A percentile compares a stretch with the other conserved stretches of the same genome.
Evolutionary conservation across 2,329 filamentous ascomycete species (phyloP).

Genomic region (Calcarisporium arbuscula): DNA sequence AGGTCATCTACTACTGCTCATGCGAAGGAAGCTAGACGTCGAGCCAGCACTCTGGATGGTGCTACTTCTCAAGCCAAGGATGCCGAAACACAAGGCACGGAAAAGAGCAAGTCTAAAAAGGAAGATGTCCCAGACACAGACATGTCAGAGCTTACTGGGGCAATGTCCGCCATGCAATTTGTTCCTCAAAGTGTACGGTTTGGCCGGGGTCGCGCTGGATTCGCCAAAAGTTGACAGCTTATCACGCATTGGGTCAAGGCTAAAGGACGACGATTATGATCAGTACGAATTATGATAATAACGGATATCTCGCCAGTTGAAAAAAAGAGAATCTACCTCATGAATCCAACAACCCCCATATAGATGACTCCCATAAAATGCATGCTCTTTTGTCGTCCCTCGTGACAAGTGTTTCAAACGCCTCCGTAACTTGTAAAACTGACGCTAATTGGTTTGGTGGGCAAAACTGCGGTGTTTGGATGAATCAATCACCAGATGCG

Average conservation of each 20-base stretch:
- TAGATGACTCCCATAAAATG: background rate
- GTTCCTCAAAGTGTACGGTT: slow-evolving; percentile 63
- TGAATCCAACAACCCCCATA: slow-evolving; percentile 7
- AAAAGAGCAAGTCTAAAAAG: slow-evolving; percentile 11
- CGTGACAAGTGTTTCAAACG: too few relatives aligned
- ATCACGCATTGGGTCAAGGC: slow-evolving; percentile 12
- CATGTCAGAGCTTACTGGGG: slow-evolving; percentile 57
- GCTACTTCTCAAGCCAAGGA: slow-evolving; percentile 10
- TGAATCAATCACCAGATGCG: slow-evolving; percentile 67
- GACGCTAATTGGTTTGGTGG: too few relatives aligned
- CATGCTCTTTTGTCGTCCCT: background rate
- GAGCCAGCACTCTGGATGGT: slow-evolving; percentile 24
- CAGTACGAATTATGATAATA: slow-evolving; percentile 25
- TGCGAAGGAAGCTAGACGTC: slow-evolving; percentile 25
- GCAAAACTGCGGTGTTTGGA: too few relatives aligned
- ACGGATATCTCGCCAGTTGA: slow-evolving; percentile 21
- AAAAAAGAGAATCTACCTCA: slow-evolving; percentile 33
- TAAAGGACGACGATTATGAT: slow-evolving; percentile 19
- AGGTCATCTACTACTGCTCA: slow-evolving; percentile 38
- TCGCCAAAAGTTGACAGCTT: slow-evolving; percentile 40
- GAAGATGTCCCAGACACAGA: slow-evolving; percentile 35
- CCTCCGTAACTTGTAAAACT: too few relatives aligned
- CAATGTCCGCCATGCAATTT: slow-evolving; percentile 68
- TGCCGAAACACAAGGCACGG: slow-evolving; percentile 7
- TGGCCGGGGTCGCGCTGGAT: slow-evolving; percentile 50